Evolutionary conservation across 345 rosid genomes (phyloP).

Genomic region (Abelmoschus esculentus): DNA sequence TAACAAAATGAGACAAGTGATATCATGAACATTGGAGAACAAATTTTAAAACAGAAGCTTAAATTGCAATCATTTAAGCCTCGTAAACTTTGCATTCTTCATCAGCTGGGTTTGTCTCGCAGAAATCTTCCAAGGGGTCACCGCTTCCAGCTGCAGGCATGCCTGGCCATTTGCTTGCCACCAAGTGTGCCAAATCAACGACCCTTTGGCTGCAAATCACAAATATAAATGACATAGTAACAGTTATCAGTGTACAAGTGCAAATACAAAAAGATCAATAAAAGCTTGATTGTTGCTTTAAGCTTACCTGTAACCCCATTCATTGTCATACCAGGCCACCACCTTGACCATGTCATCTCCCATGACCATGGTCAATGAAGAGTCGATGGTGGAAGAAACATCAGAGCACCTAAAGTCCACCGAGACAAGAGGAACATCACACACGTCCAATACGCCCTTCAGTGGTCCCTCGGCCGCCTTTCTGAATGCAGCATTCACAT

Average conservation of each 20-base stretch:
- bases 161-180: slow-evolving; percentile 86
- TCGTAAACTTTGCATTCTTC: slow-evolving; percentile 95
- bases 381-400: slow-evolving; percentile 85
- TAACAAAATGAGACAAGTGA: slow-evolving; percentile 4
- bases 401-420: slow-evolving; percentile 87
- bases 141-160: slow-evolving; percentile 49
- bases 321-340: slow-evolving; percentile 97
- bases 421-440: slow-evolving; percentile 82
- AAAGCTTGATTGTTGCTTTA: neutral
- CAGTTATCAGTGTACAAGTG: neutral
- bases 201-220: slow-evolving; percentile 78
- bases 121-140: slow-evolving; percentile 91
- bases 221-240: no score
- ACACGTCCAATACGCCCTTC: slow-evolving; percentile 77
- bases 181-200: slow-evolving; percentile 89
- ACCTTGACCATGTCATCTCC: slow-evolving; percentile 98
- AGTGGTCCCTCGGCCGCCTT: slow-evolving; percentile 80
- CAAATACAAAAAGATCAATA: neutral
- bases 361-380: slow-evolving; percentile 96
- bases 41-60: neutral
- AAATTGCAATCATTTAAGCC: slow-evolving; percentile 22
- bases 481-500: slow-evolving; percentile 84
- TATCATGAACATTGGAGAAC: slow-evolving; percentile 1
- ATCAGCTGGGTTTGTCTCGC: slow-evolving; percentile 77
- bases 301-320: slow-evolving; percentile 93